Evolutionary conservation across 495 filamentous ascomycete species (phyloP).

Genomic region (Neurospora pannonica): DNA sequence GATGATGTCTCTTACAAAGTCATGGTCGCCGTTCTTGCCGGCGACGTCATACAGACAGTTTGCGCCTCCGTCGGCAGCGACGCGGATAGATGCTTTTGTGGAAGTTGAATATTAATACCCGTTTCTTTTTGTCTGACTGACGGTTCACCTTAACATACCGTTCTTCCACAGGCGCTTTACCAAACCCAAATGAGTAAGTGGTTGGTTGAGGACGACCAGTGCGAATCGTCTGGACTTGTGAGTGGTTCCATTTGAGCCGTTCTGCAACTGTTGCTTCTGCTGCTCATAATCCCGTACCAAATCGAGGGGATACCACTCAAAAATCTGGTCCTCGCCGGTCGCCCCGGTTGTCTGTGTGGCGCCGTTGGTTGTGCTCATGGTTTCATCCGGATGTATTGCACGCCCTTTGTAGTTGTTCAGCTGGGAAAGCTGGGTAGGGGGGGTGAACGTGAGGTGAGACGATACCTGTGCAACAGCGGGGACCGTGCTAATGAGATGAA

Average conservation of each 20-base stretch:
- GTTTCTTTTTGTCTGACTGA: background rate
- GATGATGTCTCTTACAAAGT: too few species aligned
- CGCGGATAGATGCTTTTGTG: conserved; percentile 40
- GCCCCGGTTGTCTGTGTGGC: background rate
- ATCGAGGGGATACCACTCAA: conserved; percentile 23
- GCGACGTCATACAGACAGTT: conserved; percentile 63
- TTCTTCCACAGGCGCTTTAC: conserved; percentile 46
- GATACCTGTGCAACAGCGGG: background rate
- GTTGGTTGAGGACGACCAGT: conserved; percentile 63
- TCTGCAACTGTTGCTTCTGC: background rate
- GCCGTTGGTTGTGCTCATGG: background rate
- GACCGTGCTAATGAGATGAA: background rate
- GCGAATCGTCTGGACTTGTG: conserved; percentile 33
- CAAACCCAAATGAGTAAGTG: conserved; percentile 45
- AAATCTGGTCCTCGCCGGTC: background rate
- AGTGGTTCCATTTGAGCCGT: background rate
- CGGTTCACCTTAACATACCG: conserved; percentile 32
- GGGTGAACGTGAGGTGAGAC: background rate
- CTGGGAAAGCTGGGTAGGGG: background rate
- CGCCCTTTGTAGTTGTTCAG: background rate
- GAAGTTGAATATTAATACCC: background rate
- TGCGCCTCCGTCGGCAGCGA: conserved; percentile 88
- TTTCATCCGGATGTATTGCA: background rate
- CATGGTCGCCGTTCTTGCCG: conserved; percentile 6
- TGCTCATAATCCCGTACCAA: conserved; percentile 7